phyloP scores from a whole-genome alignment of 306 rosid genomes.

The Cercis canadensis region DNA sequence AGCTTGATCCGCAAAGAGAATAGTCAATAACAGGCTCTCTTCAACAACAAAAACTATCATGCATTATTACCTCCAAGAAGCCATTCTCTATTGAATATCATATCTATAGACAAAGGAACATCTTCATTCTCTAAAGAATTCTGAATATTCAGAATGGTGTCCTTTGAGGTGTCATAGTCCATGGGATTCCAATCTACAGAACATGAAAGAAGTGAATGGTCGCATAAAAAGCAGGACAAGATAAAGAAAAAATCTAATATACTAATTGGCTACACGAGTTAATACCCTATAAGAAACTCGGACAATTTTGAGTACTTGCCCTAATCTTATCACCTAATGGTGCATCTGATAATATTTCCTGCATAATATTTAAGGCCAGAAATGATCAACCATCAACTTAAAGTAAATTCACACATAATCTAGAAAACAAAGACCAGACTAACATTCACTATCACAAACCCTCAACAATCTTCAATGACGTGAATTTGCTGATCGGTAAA shows the following conservation, averaged over 20 bases:
- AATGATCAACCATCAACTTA: slow-evolving; percentile 35
- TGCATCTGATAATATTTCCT: slow-evolving; percentile 84
- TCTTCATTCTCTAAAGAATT: slow-evolving; percentile 54
- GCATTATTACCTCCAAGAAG: slow-evolving; percentile 77
- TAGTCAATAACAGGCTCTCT: slow-evolving; percentile 42
- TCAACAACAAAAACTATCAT: slow-evolving; percentile 23
- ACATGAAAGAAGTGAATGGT: slow-evolving; percentile 32
- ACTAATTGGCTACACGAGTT: slow-evolving; percentile 26
- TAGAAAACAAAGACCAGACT: slow-evolving; percentile 1
- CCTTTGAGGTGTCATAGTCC: slow-evolving; percentile 80
- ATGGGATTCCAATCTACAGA: slow-evolving; percentile 87
- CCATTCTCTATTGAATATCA: slow-evolving; percentile 87
- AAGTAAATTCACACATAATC: slow-evolving; percentile 34
- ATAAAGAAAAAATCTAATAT: slow-evolving; percentile 30
- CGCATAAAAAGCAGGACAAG: slow-evolving; percentile 23
- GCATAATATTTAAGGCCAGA: slow-evolving; percentile 41
- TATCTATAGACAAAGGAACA: slow-evolving; percentile 75
- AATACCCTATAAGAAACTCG: slow-evolving; percentile 85
- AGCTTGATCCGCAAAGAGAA: slow-evolving; percentile 67
- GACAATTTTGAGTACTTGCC: slow-evolving; percentile 63
- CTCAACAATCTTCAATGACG: slow-evolving; percentile 16
- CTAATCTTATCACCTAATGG: slow-evolving; percentile 69
- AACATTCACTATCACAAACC: slow-evolving; percentile 10
- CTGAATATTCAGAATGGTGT: slow-evolving; percentile 70
- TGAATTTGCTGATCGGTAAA: slow-evolving; percentile 6